phyloP scores from a whole-genome alignment of 208 protist genomes.

The Leishmania aethiopica region DNA sequence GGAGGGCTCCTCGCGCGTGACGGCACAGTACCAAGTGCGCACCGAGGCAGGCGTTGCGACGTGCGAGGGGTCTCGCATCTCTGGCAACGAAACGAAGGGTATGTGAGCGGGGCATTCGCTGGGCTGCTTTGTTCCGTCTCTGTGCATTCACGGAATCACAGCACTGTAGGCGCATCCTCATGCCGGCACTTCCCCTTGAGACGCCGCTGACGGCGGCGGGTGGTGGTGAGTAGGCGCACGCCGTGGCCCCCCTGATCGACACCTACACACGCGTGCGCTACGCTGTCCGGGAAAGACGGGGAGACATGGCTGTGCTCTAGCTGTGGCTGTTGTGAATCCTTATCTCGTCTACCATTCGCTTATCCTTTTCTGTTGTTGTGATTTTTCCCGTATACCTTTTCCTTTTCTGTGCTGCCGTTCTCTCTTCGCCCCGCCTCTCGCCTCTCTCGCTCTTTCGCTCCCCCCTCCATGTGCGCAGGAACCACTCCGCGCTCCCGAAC shows the following conservation, averaged over 20 bases:
- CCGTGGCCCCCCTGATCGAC: neutral
- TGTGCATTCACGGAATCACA: neutral
- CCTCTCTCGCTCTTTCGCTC: neutral
- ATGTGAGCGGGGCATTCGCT: neutral
- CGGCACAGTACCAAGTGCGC: conserved; percentile 22
- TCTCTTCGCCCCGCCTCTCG: neutral
- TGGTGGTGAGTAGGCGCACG: neutral
- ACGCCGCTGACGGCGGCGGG: neutral
- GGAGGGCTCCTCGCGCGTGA: conserved; percentile 20
- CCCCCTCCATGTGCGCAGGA: neutral
- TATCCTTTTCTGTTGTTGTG: no score
- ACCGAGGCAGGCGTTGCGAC: conserved; percentile 18
- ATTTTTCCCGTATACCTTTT: neutral
- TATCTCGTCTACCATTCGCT: no score
- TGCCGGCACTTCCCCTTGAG: neutral
- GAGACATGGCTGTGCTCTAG: no score
- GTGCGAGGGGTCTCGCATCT: conserved; percentile 15
- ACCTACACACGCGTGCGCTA: neutral
- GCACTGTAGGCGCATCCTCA: neutral
- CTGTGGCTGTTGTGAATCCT: no score
- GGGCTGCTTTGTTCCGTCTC: neutral
- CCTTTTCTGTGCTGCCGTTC: neutral
- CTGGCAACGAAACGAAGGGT: neutral
- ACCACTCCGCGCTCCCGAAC: no score
- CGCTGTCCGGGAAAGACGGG: no score